Evolutionary conservation across 257 asterid genomes (phyloP), one percentile per base, ranked within the genome.

Genomic region (Datura wrightii): DNA sequence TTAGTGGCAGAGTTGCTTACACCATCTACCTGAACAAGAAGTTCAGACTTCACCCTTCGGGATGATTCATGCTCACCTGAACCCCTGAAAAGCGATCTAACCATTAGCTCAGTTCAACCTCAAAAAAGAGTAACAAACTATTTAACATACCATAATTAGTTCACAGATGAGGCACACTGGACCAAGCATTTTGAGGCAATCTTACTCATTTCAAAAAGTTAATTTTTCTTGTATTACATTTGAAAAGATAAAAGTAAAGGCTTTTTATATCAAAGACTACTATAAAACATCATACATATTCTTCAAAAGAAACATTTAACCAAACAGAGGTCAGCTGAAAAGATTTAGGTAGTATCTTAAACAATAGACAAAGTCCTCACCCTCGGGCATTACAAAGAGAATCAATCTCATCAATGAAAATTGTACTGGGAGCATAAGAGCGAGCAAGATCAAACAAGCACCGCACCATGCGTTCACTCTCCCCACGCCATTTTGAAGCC

Each of bases 401-500:
- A 91, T 97, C 99, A 63, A 97, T 97, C 94, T 97, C 99, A 88
- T 97, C 99, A 80, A 97, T 97, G 90, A 97, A 97, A 85, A 95
- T 97, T 34, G 99, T 97, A 85, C 99, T 97, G 42, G 99, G 99
- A 79, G 99, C 98, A 92, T 95, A 89, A 89, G 98, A 97, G 87
- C 99, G 94, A 0, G 99, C 99, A 80, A 97, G 99, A 88, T 97
- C 99, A 86, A 95, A 97, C 89, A 97, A 92, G 88, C 98, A 95
- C 86, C 99, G 97, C 56, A 97, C 99, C 99, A 97, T 95, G 84
- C 99, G 90, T 80, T 95, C 99, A 89, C 99, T 95, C 87, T 97
- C 99, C 53, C 99, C 99, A 83, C 98, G 99, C 99, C 98, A 97
- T 87, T 97, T 97, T 70, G 99, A 97, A 86, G 99, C 99, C 94